Evolutionary conservation across 179 eudicot species (phyloP).

Genomic region (Gypsophila paniculata): DNA sequence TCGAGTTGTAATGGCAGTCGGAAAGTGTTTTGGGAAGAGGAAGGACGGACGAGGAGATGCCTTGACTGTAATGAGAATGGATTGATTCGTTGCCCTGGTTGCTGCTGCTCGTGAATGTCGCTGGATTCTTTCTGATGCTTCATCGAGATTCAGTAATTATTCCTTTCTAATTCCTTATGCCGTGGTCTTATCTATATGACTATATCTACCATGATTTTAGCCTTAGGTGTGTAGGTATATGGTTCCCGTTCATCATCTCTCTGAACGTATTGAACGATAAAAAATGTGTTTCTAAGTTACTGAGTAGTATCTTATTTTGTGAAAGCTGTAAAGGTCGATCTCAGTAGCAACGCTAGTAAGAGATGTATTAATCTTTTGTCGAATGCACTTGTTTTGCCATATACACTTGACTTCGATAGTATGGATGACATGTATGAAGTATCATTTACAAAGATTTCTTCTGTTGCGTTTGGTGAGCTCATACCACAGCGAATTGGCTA

Average conservation of each 20-base stretch:
- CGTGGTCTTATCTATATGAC: constrained; percentile 16
- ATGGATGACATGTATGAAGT: background rate
- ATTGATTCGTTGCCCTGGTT: constrained; percentile 70
- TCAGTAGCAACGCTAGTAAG: background rate
- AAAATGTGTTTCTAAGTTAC: background rate
- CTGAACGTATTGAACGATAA: constrained; percentile 26
- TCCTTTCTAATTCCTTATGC: constrained; percentile 1
- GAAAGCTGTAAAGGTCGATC: constrained; percentile 21
- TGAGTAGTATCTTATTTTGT: background rate
- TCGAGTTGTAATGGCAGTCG: constrained; percentile 72
- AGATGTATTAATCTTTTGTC: background rate
- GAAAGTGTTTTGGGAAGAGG: constrained; percentile 67
- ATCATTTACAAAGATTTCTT: background rate
- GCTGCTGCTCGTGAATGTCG: constrained; percentile 39
- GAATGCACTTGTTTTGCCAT: background rate
- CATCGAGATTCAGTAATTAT: constrained; percentile 18
- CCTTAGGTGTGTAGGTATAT: constrained; percentile 7
- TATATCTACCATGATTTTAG: constrained; percentile 11
- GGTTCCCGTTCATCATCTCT: constrained; percentile 24
- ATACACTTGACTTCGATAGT: background rate
- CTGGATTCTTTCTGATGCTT: constrained; percentile 2
- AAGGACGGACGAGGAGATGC: constrained; percentile 58
- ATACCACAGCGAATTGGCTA: background rate
- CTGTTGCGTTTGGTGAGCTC: background rate
- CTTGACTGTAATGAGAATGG: constrained; percentile 83